phyloP scores from a whole-genome alignment of 257 asterid genomes.

The Gentiana macrophylla region DNA sequence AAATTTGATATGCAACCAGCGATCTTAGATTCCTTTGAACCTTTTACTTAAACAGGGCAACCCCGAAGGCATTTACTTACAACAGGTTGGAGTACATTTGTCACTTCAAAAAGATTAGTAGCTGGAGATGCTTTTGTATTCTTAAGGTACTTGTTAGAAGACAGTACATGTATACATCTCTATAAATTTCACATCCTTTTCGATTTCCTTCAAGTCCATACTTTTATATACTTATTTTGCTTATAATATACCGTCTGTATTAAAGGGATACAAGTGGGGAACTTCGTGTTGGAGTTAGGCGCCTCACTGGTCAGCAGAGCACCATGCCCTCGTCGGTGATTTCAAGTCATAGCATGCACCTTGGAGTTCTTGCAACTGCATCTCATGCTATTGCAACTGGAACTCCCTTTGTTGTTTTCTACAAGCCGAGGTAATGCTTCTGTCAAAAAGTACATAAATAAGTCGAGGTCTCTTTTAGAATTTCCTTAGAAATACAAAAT shows the following conservation, averaged over 20 bases:
- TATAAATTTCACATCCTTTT: not conserved
- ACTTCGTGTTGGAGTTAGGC: conserved; percentile 43
- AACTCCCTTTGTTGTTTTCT: conserved; percentile 33
- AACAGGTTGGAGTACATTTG: conserved; percentile 57
- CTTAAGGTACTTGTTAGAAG: conserved; percentile 26
- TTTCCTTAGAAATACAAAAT: too few relatives aligned
- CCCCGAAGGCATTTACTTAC: conserved; percentile 62
- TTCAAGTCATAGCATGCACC: conserved; percentile 55
- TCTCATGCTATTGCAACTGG: conserved; percentile 41
- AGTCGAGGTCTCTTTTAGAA: not conserved
- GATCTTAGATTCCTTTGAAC: not conserved
- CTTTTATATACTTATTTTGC: not conserved
- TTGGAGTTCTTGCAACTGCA: conserved; percentile 54
- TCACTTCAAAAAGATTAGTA: conserved; percentile 40
- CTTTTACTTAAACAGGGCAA: conserved; percentile 27
- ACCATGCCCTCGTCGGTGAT: conserved; percentile 44
- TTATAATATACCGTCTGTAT: not conserved
- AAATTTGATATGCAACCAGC: not conserved
- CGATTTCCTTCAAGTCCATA: not conserved
- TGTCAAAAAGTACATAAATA: not conserved
- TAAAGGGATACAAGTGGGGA: conserved; percentile 39
- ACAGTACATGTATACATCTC: not conserved
- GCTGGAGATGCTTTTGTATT: conserved; percentile 53
- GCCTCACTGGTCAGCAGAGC: conserved; percentile 29
- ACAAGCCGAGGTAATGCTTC: conserved; percentile 34